These are phyloP conservation scores for Oryza longistaminata DNA, from an alignment of 176 grass and related monocot species.

Conservation along the genomic window DNA sequence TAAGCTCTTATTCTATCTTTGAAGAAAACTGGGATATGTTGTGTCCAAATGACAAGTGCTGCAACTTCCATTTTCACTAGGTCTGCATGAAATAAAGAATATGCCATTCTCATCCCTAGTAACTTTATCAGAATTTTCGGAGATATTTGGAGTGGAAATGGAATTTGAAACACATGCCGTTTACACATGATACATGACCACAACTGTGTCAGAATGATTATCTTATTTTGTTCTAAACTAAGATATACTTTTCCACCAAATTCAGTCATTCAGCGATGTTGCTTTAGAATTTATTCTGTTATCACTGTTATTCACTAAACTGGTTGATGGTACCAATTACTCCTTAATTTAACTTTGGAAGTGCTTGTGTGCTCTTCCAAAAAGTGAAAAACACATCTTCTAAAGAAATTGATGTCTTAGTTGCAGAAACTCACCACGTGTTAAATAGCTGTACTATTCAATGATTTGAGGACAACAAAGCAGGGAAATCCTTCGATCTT, in stretches of 20 bases:
- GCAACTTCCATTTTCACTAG: not conserved
- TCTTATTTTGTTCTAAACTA: not conserved
- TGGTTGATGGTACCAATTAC: not conserved
- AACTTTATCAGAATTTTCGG: not conserved
- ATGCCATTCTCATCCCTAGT: not conserved
- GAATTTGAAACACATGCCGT: not conserved
- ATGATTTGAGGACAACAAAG: slow-evolving; percentile 14
- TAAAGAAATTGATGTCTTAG: not conserved
- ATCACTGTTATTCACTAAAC: not conserved
- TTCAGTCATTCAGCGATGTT: not conserved
- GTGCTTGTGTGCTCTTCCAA: not conserved
- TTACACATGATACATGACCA: not conserved
- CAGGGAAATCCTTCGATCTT: not conserved
- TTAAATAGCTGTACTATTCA: not conserved
- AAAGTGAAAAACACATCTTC: not conserved
- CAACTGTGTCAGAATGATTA: not conserved
- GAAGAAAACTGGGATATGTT: not conserved
- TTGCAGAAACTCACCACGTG: not conserved
- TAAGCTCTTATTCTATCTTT: not conserved
- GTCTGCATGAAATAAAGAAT: not conserved
- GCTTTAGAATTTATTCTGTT: not conserved
- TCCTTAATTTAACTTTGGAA: not conserved
- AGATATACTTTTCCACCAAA: not conserved
- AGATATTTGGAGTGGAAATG: not conserved
- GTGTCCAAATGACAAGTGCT: not conserved